phyloP scores from a whole-genome alignment of 148 eudicot genomes.

The Amaranthus hypochondriacus region DNA sequence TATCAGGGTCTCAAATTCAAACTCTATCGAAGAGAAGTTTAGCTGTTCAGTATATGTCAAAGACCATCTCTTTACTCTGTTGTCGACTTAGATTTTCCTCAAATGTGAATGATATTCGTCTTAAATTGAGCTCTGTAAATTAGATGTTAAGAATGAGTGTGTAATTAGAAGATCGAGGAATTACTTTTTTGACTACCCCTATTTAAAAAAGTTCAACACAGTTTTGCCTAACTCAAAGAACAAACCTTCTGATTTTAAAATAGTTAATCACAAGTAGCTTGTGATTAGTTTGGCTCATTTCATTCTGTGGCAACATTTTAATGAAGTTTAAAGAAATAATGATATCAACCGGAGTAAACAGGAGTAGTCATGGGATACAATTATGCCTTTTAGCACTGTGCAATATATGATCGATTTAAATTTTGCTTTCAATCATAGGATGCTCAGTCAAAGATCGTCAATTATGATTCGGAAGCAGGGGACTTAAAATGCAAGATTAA shows the following conservation, averaged over 20 bases:
- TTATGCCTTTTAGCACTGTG: neutral
- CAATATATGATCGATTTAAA: slow-evolving; percentile 8
- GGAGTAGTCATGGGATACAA: neutral
- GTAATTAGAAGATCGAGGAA: neutral
- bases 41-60: neutral
- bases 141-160: neutral
- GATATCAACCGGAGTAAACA: neutral
- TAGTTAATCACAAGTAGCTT: neutral
- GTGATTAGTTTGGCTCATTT: neutral
- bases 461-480: slow-evolving; percentile 51
- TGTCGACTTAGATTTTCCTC: neutral
- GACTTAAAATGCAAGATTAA: slow-evolving; percentile 50
- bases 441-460: slow-evolving; percentile 74
- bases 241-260: neutral
- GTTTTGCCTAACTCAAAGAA: neutral
- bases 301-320: neutral
- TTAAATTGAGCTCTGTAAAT: neutral
- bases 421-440: slow-evolving; percentile 39
- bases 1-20: neutral
- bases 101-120: neutral
- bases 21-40: neutral
- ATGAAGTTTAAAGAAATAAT: neutral
- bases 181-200: neutral
- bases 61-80: neutral
- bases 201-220: neutral